These are phyloP conservation scores for Pyrenophora seminiperda DNA, from an alignment of 2,329 filamentous ascomycete genomes.

Conservation along the genomic window DNA sequence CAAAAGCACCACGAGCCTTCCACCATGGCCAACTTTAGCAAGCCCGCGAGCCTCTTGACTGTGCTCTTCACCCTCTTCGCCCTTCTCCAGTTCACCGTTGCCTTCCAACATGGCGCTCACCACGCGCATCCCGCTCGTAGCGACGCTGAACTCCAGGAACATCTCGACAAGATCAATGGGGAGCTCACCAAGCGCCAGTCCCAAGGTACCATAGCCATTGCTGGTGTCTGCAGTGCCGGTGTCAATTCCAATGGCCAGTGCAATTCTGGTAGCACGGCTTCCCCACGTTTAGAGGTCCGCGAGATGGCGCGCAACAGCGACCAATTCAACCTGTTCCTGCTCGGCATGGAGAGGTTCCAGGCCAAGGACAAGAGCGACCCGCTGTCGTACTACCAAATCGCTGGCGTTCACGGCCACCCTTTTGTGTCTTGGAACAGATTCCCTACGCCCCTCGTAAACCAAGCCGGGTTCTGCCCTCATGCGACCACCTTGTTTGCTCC, in stretches of 20 bases:
- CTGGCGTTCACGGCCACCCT: conserved; percentile 82
- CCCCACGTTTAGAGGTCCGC: conserved; percentile 68
- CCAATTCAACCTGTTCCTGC: conserved; percentile 76
- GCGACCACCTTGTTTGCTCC: conserved; percentile 74
- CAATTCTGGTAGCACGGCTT: conserved; percentile 35
- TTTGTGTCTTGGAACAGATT: conserved; percentile 61
- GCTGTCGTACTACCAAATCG: conserved; percentile 77
- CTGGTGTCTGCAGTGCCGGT: conserved; percentile 35
- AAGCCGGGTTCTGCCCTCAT: conserved; percentile 76
- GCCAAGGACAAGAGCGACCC: conserved; percentile 65
- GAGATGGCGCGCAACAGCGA: conserved; percentile 66
- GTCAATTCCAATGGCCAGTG: conserved; percentile 32
- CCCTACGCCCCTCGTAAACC: conserved; percentile 52
- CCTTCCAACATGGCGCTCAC: conserved; percentile 36
- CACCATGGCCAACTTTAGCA: conserved; percentile 45
- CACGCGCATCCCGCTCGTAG: conserved; percentile 22
- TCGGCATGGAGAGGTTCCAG: conserved; percentile 75
- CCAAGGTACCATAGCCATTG: conserved; percentile 30
- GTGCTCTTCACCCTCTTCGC: conserved; percentile 42
- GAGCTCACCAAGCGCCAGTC: conserved; percentile 34
- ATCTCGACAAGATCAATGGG: conserved; percentile 32
- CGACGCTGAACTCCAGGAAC: conserved; percentile 28
- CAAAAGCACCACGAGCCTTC: conserved; percentile 14
- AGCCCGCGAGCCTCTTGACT: conserved; percentile 40
- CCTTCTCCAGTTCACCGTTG: conserved; percentile 40